Evolutionary conservation across 805 yeast genomes (phyloP), one percentile per base, ranked within the genome.

Genomic region (Helenozyma rhizophorensis): DNA sequence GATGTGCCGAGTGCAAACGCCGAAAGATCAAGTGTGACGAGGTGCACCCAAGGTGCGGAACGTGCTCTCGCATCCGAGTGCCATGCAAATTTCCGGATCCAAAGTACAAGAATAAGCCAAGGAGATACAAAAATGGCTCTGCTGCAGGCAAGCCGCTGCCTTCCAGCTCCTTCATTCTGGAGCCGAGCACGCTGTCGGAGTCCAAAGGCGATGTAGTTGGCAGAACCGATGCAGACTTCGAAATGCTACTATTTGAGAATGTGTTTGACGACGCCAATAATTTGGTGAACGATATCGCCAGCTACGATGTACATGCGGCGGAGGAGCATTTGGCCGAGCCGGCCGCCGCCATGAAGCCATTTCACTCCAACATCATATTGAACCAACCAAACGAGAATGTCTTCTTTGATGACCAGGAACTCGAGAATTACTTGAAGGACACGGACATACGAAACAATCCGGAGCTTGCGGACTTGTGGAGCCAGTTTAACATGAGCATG

Each of bases 21-120:
- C 49, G 50, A 29, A 46, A 46, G 24, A 39, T 44, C 36, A 46
- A 46, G 26, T 46, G 50, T 30, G 41, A 46, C 28, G 50, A 46
- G 36, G 39, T 18, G 26, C 42, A 34, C 17, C 50, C 50, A 9
- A 14, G 14, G n/a, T 46, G 50, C 30, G 45, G 43, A 14, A 37
- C 34, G 27, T 46, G 50, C 33, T 29, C 18, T 22, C 40, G 47
- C 13, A 43, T 36, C 14, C 25, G 33, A 6, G 21, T 22, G 14
- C 23, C 28, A 8, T 46, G 50, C 27, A 31, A 36, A 13, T 46
- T 33, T 18, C 50, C 49, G 1, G 39, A 14, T 18, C 43, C 40
- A 4, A 28, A 22, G n/a, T 25, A 23, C 15, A 33, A 33, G 13
- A 44, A 42, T 33, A 26, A 26, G 19, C 39, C 34, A 13, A 33